Conservation (phyloP, 768 basidiomycete genomes). For the Cantharellus cinnabarinus region DNA sequence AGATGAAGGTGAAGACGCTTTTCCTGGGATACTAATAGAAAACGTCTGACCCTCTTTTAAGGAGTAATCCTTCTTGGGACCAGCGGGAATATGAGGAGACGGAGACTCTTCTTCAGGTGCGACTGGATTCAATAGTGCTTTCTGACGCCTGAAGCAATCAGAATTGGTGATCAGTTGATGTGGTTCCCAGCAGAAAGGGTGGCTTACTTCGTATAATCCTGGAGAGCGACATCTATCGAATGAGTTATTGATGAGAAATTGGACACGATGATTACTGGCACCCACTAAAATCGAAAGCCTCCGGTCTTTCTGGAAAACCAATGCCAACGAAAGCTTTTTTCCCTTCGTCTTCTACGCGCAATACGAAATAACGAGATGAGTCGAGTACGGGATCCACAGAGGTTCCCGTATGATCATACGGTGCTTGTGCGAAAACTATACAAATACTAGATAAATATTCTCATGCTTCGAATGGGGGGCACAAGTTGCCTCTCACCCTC, state of each 20-base stretch:
- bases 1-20: slow-evolving; percentile 4
- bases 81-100: slow-evolving; percentile 51
- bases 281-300: slow-evolving; percentile 76
- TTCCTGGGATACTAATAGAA: slow-evolving; percentile 71
- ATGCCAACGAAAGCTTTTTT: slow-evolving; percentile 85
- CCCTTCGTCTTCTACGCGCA: slow-evolving; percentile 74
- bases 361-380: slow-evolving; percentile 86
- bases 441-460: slow-evolving; percentile 8
- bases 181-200: neutral
- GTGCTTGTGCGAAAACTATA: slow-evolving; percentile 70
- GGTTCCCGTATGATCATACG: slow-evolving; percentile 58
- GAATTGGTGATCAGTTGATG: neutral
- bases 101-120: slow-evolving; percentile 23
- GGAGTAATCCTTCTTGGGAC: slow-evolving; percentile 83
- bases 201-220: slow-evolving; percentile 63
- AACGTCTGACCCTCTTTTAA: slow-evolving; percentile 92
- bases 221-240: slow-evolving; percentile 52
- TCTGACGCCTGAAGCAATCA: slow-evolving; percentile 14
- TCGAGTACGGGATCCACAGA: slow-evolving; percentile 91
- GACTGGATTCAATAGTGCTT: slow-evolving; percentile 38
- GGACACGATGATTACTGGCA: slow-evolving; percentile 1
- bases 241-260: slow-evolving; percentile 6
- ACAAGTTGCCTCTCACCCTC: slow-evolving; percentile 29
- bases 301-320: slow-evolving; percentile 74
- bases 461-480: neutral